phyloP scores from a whole-genome alignment of 164 flowering plant species.

The Cinnamomum micranthum region DNA sequence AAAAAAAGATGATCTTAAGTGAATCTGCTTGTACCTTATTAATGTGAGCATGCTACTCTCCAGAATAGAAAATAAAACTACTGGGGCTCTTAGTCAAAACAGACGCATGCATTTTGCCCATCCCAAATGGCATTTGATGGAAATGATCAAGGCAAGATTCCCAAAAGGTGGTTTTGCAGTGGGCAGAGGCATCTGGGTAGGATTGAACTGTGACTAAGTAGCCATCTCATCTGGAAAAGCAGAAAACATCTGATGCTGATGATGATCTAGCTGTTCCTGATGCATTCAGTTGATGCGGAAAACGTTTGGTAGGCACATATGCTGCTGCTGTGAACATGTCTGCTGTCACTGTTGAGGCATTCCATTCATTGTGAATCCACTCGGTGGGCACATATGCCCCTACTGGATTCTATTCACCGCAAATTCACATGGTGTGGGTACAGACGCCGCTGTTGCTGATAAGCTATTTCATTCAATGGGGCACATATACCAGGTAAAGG shows the following conservation, averaged over 20 bases:
- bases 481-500: too few species aligned
- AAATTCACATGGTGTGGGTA: too few species aligned
- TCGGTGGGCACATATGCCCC: neutral
- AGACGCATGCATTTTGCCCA: constrained; percentile 9
- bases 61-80: too few species aligned
- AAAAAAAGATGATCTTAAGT: too few species aligned
- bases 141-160: constrained; percentile 29
- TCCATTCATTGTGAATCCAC: neutral
- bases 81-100: too few species aligned
- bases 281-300: too few species aligned
- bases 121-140: constrained; percentile 25
- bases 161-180: constrained; percentile 16
- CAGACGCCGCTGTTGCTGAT: too few species aligned
- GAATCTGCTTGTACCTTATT: too few species aligned
- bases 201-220: constrained; percentile 44
- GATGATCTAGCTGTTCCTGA: constrained; percentile 4
- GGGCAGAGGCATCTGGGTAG: constrained; percentile 22
- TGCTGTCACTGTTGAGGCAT: neutral
- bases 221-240: constrained; percentile 24
- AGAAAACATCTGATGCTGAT: constrained; percentile 29
- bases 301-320: too few species aligned
- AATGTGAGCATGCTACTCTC: too few species aligned
- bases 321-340: constrained; percentile 15
- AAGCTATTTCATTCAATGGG: too few species aligned
- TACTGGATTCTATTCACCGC: too few species aligned